phyloP scores from a whole-genome alignment of 805 yeast species.

The Candida nitratophila region DNA sequence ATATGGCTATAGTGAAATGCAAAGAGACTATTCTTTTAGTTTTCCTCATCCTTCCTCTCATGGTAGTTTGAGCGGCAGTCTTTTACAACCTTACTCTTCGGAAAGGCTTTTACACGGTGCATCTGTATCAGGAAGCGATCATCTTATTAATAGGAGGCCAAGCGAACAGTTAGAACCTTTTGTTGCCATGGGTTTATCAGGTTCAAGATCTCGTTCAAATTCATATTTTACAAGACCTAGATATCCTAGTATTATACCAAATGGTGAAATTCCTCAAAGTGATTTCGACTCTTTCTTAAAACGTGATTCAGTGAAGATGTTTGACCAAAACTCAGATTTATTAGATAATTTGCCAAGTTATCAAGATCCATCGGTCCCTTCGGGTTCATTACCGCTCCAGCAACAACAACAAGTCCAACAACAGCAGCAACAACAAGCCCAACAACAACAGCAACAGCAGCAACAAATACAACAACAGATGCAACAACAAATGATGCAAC shows the following conservation, averaged over 20 bases:
- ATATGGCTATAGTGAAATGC: slow-evolving; percentile 17
- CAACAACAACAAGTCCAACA: slow-evolving; percentile 3
- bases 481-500: background rate
- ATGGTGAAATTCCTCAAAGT: slow-evolving; percentile 18
- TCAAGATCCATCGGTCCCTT: slow-evolving; percentile 11
- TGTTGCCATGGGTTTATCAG: slow-evolving; percentile 19
- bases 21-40: slow-evolving; percentile 19
- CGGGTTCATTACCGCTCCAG: background rate
- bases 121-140: slow-evolving; percentile 11
- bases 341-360: slow-evolving; percentile 18
- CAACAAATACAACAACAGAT: slow-evolving; percentile 11
- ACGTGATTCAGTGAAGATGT: slow-evolving; percentile 25
- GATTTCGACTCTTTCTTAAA: slow-evolving; percentile 30
- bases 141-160: slow-evolving; percentile 31
- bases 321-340: slow-evolving; percentile 20
- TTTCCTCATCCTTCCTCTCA: slow-evolving; percentile 10
- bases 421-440: slow-evolving; percentile 7
- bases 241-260: slow-evolving; percentile 22
- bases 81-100: slow-evolving; percentile 20
- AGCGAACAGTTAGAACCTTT: slow-evolving; percentile 46
- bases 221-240: slow-evolving; percentile 20
- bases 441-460: slow-evolving; percentile 6
- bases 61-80: slow-evolving; percentile 5
- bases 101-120: slow-evolving; percentile 16
- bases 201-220: slow-evolving; percentile 19